These are phyloP conservation scores for Daldinia sp. DNA, from an alignment of 2,329 filamentous ascomycete species.

Conservation along the genomic window DNA sequence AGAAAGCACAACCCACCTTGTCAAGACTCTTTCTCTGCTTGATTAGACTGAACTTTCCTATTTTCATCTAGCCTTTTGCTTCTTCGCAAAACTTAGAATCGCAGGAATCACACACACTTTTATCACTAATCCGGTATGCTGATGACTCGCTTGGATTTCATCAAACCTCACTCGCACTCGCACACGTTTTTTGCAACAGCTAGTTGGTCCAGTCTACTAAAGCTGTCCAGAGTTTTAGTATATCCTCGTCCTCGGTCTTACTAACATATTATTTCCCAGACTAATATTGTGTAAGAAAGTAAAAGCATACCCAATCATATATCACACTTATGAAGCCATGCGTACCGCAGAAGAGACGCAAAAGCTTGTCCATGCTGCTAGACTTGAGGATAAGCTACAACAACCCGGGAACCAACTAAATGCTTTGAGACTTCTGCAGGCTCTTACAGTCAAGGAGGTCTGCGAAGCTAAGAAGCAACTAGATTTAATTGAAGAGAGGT, in stretches of 20 bases:
- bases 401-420: conserved; percentile 30
- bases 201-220: background rate
- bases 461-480: conserved; percentile 33
- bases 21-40: background rate
- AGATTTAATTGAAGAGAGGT: conserved; percentile 25
- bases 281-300: background rate
- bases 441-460: conserved; percentile 40
- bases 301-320: background rate
- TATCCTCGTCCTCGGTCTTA: background rate
- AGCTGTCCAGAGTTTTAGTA: background rate
- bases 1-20: background rate
- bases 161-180: too few relatives aligned
- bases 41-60: background rate
- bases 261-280: background rate
- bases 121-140: background rate
- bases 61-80: background rate
- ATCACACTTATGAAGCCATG: conserved; percentile 25
- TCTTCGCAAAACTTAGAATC: too few relatives aligned
- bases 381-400: conserved; percentile 36
- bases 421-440: conserved; percentile 38
- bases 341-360: conserved; percentile 26
- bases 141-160: background rate
- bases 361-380: conserved; percentile 21
- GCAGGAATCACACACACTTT: too few relatives aligned
- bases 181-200: too few relatives aligned